A percentile compares a stretch with the other conserved stretches of the same genome.
These are phyloP conservation scores for Fusarium goolgardi DNA, from an alignment of 2,329 filamentous ascomycete species.

Conservation along the genomic window DNA sequence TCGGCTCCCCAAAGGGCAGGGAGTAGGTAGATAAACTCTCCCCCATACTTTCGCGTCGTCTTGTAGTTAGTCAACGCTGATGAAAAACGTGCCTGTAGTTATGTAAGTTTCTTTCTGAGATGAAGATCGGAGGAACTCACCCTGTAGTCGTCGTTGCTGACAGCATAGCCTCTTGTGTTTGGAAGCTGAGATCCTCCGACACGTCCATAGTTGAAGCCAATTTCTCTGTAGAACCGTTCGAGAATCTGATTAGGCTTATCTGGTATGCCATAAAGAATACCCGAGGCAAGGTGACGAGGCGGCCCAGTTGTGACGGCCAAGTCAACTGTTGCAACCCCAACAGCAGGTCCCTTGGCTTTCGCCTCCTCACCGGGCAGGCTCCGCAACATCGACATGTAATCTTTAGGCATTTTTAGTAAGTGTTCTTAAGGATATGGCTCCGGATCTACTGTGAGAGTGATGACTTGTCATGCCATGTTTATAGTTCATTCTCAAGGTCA, in stretches of 20 bases:
- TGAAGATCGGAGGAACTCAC: accelerated
- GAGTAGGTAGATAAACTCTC: conserved; percentile 58
- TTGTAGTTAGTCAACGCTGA: conserved; percentile 29
- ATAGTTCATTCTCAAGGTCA: conserved; percentile 1
- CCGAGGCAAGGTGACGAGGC: conserved; percentile 28
- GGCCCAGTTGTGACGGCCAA: conserved; percentile 4
- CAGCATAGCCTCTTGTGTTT: conserved; percentile 9
- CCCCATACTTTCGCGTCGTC: conserved; percentile 50
- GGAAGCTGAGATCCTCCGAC: conserved; percentile 30
- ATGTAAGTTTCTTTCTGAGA: not conserved
- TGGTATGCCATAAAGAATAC: conserved; percentile 31
- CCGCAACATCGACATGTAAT: conserved; percentile 19
- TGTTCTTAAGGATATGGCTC: not conserved
- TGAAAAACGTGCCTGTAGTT: conserved; percentile 9
- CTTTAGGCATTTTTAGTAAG: conserved; percentile 6
- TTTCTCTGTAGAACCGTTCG: conserved; percentile 16
- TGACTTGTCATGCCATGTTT: not conserved
- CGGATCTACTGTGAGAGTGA: not conserved
- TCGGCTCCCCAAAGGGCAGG: conserved; percentile 63
- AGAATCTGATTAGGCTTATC: conserved; percentile 27
- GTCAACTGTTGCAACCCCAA: conserved; percentile 14
- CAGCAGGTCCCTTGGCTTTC: conserved; percentile 5
- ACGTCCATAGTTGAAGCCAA: conserved; percentile 30
- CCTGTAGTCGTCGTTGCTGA: conserved; percentile 12
- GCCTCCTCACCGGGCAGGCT: not conserved